phyloP scores from a whole-genome alignment of 257 asterid species.

The Craterostigma plantagineum region DNA sequence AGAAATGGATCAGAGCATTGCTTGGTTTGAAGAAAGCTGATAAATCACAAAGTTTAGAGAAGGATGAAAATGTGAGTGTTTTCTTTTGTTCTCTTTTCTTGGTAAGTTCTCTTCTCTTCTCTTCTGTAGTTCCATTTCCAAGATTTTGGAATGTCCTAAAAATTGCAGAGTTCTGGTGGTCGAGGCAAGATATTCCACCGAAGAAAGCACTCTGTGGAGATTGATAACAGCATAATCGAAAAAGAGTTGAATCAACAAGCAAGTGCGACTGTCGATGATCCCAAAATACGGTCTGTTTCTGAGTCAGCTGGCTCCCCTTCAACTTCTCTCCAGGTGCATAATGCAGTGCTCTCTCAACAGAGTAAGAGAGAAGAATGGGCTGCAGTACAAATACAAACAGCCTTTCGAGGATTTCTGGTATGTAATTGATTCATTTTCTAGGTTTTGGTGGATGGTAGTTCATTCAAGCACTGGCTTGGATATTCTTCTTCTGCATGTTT shows the following conservation, averaged over 20 bases:
- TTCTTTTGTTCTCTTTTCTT: slow-evolving; percentile 1
- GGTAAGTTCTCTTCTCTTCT: too few species aligned
- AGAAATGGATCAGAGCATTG: slow-evolving; percentile 78
- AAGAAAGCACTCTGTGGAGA: slow-evolving; percentile 72
- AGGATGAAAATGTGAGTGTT: slow-evolving; percentile 55
- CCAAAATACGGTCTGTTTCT: slow-evolving; percentile 28
- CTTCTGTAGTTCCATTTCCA: neutral
- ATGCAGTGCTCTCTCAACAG: slow-evolving; percentile 24
- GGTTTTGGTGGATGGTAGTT: neutral
- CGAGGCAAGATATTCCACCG: slow-evolving; percentile 63
- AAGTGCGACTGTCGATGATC: slow-evolving; percentile 24
- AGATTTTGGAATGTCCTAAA: neutral
- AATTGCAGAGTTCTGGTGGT: slow-evolving; percentile 41
- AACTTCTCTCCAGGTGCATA: slow-evolving; percentile 39
- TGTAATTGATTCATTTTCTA: slow-evolving; percentile 5
- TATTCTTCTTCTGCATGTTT: too few species aligned
- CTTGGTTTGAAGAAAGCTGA: slow-evolving; percentile 67
- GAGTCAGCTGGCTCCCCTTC: slow-evolving; percentile 47
- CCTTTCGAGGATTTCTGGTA: slow-evolving; percentile 94
- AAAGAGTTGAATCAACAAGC: slow-evolving; percentile 31
- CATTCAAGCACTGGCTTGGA: too few species aligned
- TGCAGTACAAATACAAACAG: slow-evolving; percentile 74
- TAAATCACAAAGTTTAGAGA: slow-evolving; percentile 44
- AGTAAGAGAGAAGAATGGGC: slow-evolving; percentile 72
- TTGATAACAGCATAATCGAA: slow-evolving; percentile 29